Percentiles rank a stretch among this genome's conserved stretches.
Conservation (phyloP, 2,329 filamentous ascomycete genomes). For the Penicillium frequentans region DNA sequence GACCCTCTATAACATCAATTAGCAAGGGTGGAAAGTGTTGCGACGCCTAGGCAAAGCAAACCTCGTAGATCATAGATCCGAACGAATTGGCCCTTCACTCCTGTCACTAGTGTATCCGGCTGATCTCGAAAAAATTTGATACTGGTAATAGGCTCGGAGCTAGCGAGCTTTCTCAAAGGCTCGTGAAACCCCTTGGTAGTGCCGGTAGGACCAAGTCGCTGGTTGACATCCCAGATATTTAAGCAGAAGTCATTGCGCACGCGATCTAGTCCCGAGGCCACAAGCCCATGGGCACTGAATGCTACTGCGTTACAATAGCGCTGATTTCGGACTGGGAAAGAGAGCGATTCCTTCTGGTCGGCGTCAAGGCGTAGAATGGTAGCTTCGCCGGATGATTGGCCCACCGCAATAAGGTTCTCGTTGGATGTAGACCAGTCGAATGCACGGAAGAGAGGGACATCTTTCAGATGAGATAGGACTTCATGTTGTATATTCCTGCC, state of each 20-base stretch:
- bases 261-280: slow-evolving; percentile 63
- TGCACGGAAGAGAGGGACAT: slow-evolving; percentile 61
- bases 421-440: slow-evolving; percentile 66
- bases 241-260: slow-evolving; percentile 65
- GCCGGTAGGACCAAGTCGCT: slow-evolving; percentile 39
- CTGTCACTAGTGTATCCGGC: slow-evolving; percentile 61
- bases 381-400: slow-evolving; percentile 62
- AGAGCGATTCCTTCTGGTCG: slow-evolving; percentile 45
- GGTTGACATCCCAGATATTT: slow-evolving; percentile 64
- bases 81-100: slow-evolving; percentile 61
- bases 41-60: slow-evolving; percentile 28
- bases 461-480: slow-evolving; percentile 53
- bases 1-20: slow-evolving; percentile 27
- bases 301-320: slow-evolving; percentile 65
- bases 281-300: slow-evolving; percentile 56
- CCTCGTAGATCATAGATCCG: slow-evolving; percentile 64
- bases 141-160: slow-evolving; percentile 62
- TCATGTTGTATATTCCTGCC: slow-evolving; percentile 51
- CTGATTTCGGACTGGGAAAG: slow-evolving; percentile 62
- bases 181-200: slow-evolving; percentile 39
- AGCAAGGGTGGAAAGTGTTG: background rate
- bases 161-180: slow-evolving; percentile 60
- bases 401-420: slow-evolving; percentile 59
- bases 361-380: slow-evolving; percentile 58
- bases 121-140: slow-evolving; percentile 63